These are phyloP conservation scores for Alternaria ethzedia DNA, from an alignment of 2,329 filamentous ascomycete genomes.

Conservation along the genomic window DNA sequence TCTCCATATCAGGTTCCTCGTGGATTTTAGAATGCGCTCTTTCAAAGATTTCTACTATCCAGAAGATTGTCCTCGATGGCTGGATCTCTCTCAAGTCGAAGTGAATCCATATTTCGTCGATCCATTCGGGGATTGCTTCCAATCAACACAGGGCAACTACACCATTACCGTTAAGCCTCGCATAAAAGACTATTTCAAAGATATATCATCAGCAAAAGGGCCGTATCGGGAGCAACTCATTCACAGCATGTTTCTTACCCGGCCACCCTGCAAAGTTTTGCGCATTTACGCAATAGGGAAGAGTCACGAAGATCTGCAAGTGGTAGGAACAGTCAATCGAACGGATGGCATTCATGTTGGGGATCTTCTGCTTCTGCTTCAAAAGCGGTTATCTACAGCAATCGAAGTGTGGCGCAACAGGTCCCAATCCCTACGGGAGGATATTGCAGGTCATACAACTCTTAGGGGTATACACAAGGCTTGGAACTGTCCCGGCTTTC, in stretches of 20 bases:
- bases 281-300: not conserved
- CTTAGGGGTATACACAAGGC: no score
- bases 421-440: not conserved
- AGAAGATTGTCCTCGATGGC: accelerated
- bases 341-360: not conserved
- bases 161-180: not conserved
- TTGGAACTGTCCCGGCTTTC: not conserved
- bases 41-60: no score
- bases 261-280: not conserved
- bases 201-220: accelerated
- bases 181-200: not conserved
- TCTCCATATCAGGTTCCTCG: no score
- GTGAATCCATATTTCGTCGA: not conserved
- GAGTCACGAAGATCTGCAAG: accelerated
- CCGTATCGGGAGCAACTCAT: not conserved
- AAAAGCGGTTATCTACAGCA: not conserved
- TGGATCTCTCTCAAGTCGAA: not conserved
- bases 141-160: not conserved
- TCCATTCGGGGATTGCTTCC: not conserved
- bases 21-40: no score
- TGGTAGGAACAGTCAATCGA: accelerated
- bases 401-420: not conserved
- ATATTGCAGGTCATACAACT: no score
- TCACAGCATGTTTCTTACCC: not conserved
- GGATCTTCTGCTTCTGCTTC: not conserved